Conservation (phyloP, 345 rosid species). For the Acer negundo region DNA sequence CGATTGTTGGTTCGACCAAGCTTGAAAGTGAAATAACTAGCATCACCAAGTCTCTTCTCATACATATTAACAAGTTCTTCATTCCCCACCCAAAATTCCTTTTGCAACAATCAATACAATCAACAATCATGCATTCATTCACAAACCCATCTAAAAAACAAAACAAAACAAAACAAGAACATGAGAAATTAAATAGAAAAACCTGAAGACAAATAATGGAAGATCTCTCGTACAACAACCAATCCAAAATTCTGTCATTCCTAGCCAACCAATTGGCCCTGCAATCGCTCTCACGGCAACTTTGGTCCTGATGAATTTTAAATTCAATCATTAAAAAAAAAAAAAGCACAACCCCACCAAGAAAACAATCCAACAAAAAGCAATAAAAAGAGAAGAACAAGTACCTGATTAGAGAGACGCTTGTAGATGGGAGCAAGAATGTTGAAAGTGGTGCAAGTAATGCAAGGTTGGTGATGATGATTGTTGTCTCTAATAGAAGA, state of each 20-base stretch:
- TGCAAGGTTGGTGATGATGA: slow-evolving; percentile 69
- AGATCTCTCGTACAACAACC: slow-evolving; percentile 73
- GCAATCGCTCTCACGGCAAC: slow-evolving; percentile 76
- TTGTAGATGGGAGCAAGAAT: slow-evolving; percentile 92
- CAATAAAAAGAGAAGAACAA: background rate
- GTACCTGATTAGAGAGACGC: slow-evolving; percentile 63
- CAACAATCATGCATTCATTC: background rate
- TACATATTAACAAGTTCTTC: slow-evolving; percentile 82
- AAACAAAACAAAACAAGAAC: background rate
- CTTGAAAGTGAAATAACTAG: slow-evolving; percentile 79
- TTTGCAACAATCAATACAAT: slow-evolving; percentile 4
- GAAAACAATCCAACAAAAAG: background rate
- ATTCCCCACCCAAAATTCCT: slow-evolving; percentile 97
- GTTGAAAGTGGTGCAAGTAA: slow-evolving; percentile 83
- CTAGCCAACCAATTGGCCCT: slow-evolving; percentile 68
- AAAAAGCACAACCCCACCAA: background rate
- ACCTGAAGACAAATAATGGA: slow-evolving; percentile 96
- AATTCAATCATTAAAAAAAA: background rate
- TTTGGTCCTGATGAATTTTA: slow-evolving; percentile 48
- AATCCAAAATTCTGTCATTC: slow-evolving; percentile 80
- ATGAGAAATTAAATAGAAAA: background rate
- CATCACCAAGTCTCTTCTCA: slow-evolving; percentile 81
- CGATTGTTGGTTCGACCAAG: slow-evolving; percentile 93
- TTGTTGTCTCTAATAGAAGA: slow-evolving; percentile 70
- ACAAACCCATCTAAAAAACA: background rate